Evolutionary conservation across 495 filamentous ascomycete genomes (phyloP).

Genomic region (Thermochaetoides thermophila): DNA sequence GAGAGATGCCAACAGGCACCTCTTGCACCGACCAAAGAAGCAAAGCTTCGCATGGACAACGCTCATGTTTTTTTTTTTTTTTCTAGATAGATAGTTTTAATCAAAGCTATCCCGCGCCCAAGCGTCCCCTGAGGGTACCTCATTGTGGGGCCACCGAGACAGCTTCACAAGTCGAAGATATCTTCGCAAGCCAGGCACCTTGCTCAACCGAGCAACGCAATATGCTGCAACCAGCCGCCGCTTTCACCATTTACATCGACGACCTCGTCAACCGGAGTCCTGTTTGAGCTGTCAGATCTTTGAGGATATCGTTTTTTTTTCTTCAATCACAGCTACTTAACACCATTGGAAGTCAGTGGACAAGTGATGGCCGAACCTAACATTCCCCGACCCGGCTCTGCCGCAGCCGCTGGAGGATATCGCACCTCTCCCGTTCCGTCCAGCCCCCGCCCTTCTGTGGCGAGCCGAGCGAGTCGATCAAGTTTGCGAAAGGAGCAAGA

Average conservation of each 20-base stretch:
- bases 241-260: neutral
- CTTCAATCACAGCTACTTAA: no score
- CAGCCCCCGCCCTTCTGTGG: constrained; percentile 17
- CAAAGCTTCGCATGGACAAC: no score
- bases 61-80: no score
- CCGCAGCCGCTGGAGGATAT: constrained; percentile 8
- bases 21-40: no score
- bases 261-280: neutral
- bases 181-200: no score
- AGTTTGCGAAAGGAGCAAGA: constrained; percentile 18
- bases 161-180: neutral
- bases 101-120: no score
- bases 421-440: constrained; percentile 11
- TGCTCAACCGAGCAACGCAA: constrained; percentile 1
- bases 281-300: neutral
- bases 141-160: no score
- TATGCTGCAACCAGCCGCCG: constrained; percentile 4
- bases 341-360: no score
- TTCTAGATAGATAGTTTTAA: no score
- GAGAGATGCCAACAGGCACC: no score
- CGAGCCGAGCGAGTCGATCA: constrained; percentile 14
- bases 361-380: constrained; percentile 13
- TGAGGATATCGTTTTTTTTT: no score
- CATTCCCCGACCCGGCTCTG: constrained; percentile 13
- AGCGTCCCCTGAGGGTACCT: no score